Evolutionary conservation across 1,284 basidiomycete genomes (phyloP), one percentile per base, ranked within the genome.

Genomic region (Meira miltonrushii): DNA sequence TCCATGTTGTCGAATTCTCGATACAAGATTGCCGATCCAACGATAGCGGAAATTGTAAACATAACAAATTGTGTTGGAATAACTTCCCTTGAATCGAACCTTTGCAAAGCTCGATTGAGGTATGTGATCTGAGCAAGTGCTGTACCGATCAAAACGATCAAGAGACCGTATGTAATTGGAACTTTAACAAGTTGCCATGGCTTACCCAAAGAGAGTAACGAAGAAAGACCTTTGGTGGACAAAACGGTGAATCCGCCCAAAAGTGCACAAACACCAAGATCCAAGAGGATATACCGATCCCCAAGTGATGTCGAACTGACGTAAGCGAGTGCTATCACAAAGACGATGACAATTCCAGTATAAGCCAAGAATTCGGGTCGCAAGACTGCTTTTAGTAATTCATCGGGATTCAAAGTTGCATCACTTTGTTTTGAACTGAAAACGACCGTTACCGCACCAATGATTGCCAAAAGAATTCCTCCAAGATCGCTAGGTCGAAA

Each of bases 231-330:
- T 75, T 98, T 97, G 1, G 94, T 97, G 0, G 90, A 86, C 2
- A 98, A 82, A 0, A 96, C 93, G 0, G 93, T 96, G 78, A 93
- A 96, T 4, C 91, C 93, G 25, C 92, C 91, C 74, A 91, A 92
- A 13, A 93, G 79, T 1, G 89, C 90, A 78, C 91, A 93, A 10
- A 92, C 74, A 0, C 90, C 90, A 13, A 97, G 84, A 77, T 98
- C 93, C 56, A 96, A 83, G 61, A 88, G 85, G 1, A 95, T 88
- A 78, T 83, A 87, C 19, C 82, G 81, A 65, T 82, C 83, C 0
- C 90, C 92, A 3, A 83, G 76, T 1, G 83, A 80, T 0, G 88
- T 88, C 1, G 88, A 46, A 60, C 71, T 71, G 3, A 67, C 23
- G 12, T 64, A 62, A 13, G 64, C 62, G 4, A 72, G 59, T 10